Evolutionary conservation across 805 yeast species (phyloP).

Genomic region (Myxozyma vanderwaltii): DNA sequence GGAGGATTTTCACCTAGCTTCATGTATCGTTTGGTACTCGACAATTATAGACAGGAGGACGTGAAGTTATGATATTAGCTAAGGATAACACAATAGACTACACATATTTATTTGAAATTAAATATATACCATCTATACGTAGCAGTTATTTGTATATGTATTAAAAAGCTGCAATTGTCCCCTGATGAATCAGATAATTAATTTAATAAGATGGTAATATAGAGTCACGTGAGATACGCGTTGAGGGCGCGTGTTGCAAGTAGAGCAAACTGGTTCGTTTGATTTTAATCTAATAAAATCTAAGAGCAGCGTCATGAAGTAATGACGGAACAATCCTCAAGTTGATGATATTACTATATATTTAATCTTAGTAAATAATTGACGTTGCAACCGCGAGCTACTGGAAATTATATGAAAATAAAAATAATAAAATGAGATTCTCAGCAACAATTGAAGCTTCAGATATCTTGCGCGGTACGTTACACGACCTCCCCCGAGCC

Average conservation of each 20-base stretch:
- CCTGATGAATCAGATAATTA: too few relatives aligned
- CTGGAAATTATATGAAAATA: too few relatives aligned
- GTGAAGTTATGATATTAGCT: slow-evolving; percentile 48
- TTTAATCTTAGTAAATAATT: not conserved
- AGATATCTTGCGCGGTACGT: slow-evolving; percentile 11
- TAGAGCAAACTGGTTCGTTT: too few relatives aligned
- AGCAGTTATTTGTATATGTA: too few relatives aligned
- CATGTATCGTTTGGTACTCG: slow-evolving; percentile 91
- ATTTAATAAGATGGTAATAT: too few relatives aligned
- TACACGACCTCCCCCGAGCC: not conserved
- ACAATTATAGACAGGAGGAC: slow-evolving; percentile 87
- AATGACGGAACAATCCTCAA: not conserved
- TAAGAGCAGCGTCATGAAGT: too few relatives aligned
- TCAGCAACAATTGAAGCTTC: not conserved
- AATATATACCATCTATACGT: too few relatives aligned
- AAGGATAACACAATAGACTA: not conserved
- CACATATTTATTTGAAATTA: not conserved
- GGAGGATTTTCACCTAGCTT: slow-evolving; percentile 98
- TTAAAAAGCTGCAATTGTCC: too few relatives aligned
- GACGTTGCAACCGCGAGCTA: too few relatives aligned
- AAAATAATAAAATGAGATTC: slow-evolving; percentile 12
- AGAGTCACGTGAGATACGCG: too few relatives aligned
- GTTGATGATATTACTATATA: not conserved
- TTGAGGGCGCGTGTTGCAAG: too few relatives aligned
- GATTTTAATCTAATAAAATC: not conserved